These are phyloP conservation scores for Clavulina sp. DNA, from an alignment of 768 basidiomycete species.

Conservation along the genomic window DNA sequence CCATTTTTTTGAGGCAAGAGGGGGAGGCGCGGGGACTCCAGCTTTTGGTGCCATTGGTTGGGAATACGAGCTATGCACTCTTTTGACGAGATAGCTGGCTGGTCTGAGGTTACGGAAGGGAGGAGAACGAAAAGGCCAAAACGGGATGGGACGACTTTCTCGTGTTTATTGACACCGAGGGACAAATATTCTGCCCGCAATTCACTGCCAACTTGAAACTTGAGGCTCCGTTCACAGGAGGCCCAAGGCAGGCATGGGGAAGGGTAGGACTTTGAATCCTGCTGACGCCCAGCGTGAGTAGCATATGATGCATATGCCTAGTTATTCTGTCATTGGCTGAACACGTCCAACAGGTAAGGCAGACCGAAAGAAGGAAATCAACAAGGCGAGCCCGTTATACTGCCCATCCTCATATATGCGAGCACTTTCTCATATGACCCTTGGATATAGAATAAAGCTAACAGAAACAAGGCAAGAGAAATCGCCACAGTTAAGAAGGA, in stretches of 20 bases:
- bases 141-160: too few species aligned
- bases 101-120: too few species aligned
- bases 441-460: constrained; percentile 15
- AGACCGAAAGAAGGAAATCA: constrained; percentile 83
- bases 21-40: background rate
- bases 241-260: background rate
- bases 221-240: background rate
- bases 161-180: too few species aligned
- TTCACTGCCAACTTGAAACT: background rate
- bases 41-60: background rate
- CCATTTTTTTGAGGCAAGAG: background rate
- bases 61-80: too few species aligned
- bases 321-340: background rate
- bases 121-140: too few species aligned
- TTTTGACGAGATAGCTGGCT: too few species aligned
- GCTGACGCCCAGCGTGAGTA: constrained; percentile 81
- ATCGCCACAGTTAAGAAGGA: constrained; percentile 91
- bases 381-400: constrained; percentile 73
- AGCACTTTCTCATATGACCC: constrained; percentile 26
- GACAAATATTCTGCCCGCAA: background rate
- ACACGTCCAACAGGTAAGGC: constrained; percentile 53
- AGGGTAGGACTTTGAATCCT: constrained; percentile 60
- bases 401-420: constrained; percentile 1
- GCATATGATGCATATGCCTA: too few species aligned
- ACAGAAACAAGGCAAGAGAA: constrained; percentile 47